These are phyloP conservation scores for Funneliformis geosporum DNA, from an alignment of 192 early-diverging fungal species.

Conservation along the genomic window DNA sequence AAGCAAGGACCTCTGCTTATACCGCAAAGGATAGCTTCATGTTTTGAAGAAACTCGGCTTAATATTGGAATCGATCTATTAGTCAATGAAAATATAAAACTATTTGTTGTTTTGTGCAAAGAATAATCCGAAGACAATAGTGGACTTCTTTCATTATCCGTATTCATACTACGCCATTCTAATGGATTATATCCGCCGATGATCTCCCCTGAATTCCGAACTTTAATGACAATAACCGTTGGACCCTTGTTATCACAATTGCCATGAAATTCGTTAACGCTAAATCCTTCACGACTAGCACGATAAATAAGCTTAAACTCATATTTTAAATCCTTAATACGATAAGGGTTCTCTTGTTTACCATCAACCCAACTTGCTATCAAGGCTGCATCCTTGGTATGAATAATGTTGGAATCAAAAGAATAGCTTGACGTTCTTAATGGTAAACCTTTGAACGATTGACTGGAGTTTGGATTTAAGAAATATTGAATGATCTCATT, in stretches of 20 bases:
- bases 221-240: neutral
- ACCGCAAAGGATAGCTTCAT: neutral
- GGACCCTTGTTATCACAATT: neutral
- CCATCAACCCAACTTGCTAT: conserved; percentile 19
- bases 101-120: neutral
- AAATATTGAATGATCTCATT: neutral
- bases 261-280: neutral
- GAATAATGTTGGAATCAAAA: neutral
- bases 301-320: neutral
- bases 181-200: conserved; percentile 9
- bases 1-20: neutral
- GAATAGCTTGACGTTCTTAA: neutral
- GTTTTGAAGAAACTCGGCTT: neutral
- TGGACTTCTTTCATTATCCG: neutral
- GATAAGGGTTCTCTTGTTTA: neutral
- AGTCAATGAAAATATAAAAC: conserved; percentile 15
- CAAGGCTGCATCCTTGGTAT: neutral
- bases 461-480: neutral
- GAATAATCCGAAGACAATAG: neutral
- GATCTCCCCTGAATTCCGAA: neutral
- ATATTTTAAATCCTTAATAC: neutral
- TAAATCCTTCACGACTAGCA: neutral
- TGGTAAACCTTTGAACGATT: neutral
- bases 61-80: neutral
- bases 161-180: neutral